phyloP scores from a whole-genome alignment of 2,329 filamentous ascomycete species.

The Aspergillus sp. region DNA sequence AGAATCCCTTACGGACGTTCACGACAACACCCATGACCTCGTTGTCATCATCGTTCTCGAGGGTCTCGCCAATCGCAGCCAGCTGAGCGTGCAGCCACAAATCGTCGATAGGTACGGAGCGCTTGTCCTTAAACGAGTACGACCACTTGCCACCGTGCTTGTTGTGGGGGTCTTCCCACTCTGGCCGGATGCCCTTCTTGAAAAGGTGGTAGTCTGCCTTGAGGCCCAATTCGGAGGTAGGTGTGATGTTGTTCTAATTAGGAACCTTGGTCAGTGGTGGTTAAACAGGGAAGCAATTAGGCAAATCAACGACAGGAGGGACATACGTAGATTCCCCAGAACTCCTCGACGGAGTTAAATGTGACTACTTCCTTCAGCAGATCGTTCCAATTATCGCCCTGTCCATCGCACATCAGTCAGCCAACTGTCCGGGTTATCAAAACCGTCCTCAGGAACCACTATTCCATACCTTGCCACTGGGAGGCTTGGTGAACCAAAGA shows the following conservation, averaged over 20 bases:
- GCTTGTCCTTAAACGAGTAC: constrained; percentile 96
- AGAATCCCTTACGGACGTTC: constrained; percentile 97
- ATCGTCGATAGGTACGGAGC: constrained; percentile 81
- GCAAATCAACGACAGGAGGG: constrained; percentile 1
- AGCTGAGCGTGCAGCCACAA: constrained; percentile 98
- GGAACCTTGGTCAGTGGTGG: constrained; percentile 8
- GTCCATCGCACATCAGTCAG: constrained; percentile 5
- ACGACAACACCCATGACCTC: constrained; percentile 99
- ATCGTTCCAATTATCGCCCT: constrained; percentile 99
- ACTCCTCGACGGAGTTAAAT: constrained; percentile 97
- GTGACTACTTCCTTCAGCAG: constrained; percentile 97
- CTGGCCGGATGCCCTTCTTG: constrained; percentile 92
- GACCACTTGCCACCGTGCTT: constrained; percentile 99
- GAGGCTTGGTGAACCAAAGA: constrained; percentile 98
- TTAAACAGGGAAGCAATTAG: background rate
- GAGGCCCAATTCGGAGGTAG: constrained; percentile 87
- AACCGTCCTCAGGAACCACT: background rate
- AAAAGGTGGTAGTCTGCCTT: constrained; percentile 99
- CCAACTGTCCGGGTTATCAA: constrained; percentile 7
- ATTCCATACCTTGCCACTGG: constrained; percentile 74
- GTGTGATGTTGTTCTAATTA: constrained; percentile 90
- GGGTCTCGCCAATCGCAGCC: constrained; percentile 91
- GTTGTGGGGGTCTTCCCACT: constrained; percentile 98
- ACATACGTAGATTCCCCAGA: constrained; percentile 98
- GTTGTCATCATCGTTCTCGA: constrained; percentile 85